These are phyloP conservation scores for Penicillium simplicissimum DNA, from an alignment of 495 filamentous ascomycete species.

Conservation along the genomic window DNA sequence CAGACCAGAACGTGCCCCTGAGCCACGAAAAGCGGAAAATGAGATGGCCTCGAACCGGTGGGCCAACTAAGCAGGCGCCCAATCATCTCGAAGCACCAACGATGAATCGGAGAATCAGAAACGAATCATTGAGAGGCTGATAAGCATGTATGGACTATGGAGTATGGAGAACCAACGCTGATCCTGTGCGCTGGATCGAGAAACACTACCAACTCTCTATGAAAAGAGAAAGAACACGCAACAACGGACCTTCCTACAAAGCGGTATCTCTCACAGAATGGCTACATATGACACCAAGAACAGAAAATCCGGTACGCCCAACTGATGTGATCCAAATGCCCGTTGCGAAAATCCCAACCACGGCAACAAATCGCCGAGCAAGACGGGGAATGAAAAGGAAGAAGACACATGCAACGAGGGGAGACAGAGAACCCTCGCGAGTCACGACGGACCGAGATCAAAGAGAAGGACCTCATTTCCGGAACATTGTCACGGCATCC, in stretches of 20 bases:
- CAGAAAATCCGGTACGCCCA: slow-evolving; percentile 15
- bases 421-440: slow-evolving; percentile 3
- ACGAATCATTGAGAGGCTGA: not conserved
- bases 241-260: not conserved
- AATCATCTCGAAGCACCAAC: slow-evolving; percentile 3
- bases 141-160: not conserved
- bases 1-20: slow-evolving; percentile 32
- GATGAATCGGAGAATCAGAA: no score
- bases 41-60: slow-evolving; percentile 25
- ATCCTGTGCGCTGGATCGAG: not conserved
- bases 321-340: slow-evolving; percentile 10
- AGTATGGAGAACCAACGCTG: not conserved
- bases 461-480: slow-evolving; percentile 31
- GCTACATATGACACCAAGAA: not conserved
- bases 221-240: not conserved
- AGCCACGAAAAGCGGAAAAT: slow-evolving; percentile 11
- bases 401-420: not conserved
- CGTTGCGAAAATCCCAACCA: slow-evolving; percentile 1
- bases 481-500: slow-evolving; percentile 56
- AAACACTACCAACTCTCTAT: not conserved
- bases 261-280: not conserved
- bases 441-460: slow-evolving; percentile 2
- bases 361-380: not conserved
- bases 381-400: not conserved
- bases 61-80: slow-evolving; percentile 6